Base-by-base conservation (phyloP, 805 yeast genomes). In the Maudiozyma bulderi region DNA sequence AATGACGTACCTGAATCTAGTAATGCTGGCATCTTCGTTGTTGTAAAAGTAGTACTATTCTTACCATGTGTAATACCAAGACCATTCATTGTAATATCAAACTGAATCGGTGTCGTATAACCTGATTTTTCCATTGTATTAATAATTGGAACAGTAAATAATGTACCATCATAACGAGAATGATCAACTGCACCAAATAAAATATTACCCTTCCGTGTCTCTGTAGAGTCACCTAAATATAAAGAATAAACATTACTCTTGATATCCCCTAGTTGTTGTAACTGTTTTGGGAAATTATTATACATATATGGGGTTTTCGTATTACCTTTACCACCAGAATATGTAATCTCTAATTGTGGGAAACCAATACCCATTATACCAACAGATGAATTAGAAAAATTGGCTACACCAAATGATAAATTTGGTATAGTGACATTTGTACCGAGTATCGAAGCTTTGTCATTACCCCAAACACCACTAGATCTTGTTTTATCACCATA, bases 291-390 rank as follows among this genome's bases (percentile, higher is more conserved):
- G 47, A 57, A 56, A 41, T 54, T 55, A 40, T 40, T 35, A 33
- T 52, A 53, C 35, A 47, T 39, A 34, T 50, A 47, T 34, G 40
- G 15, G 40, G 41, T 13, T 28, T 41, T 38, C 11, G 38, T n/a
- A 10, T 64, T 57, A 66, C 20, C 64, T 62, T 15, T 10, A 28
- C 29, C 39, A 34, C 68, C 66, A 3, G 73, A 59, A 52, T 67
- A 67, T 3, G 89, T 82, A 4, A 76, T 71, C 64, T 88, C 95
- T 48, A 84, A 73, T 28, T 79, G 83, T 10, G 76, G 67, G 31
- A 82, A 72, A 3, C 75, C 69, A 10, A 73, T 63, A 44, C 76
- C 79, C 44, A 80, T 79, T 50, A 87, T 65, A 50, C 72, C 72
- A 57, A 68, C 65, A 4, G 62, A 52, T 6, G 71, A 69, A 30